Percentiles rank a stretch among this genome's conserved stretches.
phyloP scores from a whole-genome alignment of 192 early-diverging fungal genomes.

The Coemansia pectinata region DNA sequence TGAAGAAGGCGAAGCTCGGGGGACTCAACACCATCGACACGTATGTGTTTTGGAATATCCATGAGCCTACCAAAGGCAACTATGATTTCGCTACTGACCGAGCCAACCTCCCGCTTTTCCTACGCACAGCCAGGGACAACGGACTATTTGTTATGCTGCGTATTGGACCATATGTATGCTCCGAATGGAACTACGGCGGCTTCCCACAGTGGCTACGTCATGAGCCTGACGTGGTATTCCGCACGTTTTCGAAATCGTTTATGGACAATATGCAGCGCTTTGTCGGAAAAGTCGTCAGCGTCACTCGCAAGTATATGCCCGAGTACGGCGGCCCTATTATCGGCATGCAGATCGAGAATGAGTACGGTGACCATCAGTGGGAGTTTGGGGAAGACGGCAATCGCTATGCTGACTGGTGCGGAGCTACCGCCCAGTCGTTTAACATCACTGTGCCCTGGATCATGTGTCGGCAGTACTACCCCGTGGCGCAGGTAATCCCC shows the following conservation, averaged over 20 bases:
- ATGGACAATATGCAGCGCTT: slow-evolving; percentile 50
- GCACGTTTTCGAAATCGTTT: slow-evolving; percentile 56
- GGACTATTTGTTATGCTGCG: slow-evolving; percentile 61
- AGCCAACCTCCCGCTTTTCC: slow-evolving; percentile 58
- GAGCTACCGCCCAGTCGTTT: slow-evolving; percentile 25
- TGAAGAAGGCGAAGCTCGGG: slow-evolving; percentile 53
- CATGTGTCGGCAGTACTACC: slow-evolving; percentile 59
- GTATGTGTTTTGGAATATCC: slow-evolving; percentile 70
- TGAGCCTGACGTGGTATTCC: slow-evolving; percentile 52
- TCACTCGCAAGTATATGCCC: slow-evolving; percentile 41
- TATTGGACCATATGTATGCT: slow-evolving; percentile 65
- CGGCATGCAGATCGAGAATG: slow-evolving; percentile 68
- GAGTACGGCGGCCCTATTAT: slow-evolving; percentile 63
- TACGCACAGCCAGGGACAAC: slow-evolving; percentile 46
- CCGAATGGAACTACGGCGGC: slow-evolving; percentile 64
- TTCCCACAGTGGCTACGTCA: slow-evolving; percentile 62
- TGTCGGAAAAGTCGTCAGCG: slow-evolving; percentile 49
- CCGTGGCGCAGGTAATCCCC: slow-evolving; percentile 40
- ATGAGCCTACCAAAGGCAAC: slow-evolving; percentile 56
- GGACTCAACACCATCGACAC: slow-evolving; percentile 66
- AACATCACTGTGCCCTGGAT: slow-evolving; percentile 62
- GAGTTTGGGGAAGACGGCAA: slow-evolving; percentile 35
- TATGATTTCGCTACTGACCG: slow-evolving; percentile 61
- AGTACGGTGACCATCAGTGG: slow-evolving; percentile 55
- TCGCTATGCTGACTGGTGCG: slow-evolving; percentile 46